Conservation (phyloP, 352 stramenopile genomes). For the Pythium insidiosum region DNA sequence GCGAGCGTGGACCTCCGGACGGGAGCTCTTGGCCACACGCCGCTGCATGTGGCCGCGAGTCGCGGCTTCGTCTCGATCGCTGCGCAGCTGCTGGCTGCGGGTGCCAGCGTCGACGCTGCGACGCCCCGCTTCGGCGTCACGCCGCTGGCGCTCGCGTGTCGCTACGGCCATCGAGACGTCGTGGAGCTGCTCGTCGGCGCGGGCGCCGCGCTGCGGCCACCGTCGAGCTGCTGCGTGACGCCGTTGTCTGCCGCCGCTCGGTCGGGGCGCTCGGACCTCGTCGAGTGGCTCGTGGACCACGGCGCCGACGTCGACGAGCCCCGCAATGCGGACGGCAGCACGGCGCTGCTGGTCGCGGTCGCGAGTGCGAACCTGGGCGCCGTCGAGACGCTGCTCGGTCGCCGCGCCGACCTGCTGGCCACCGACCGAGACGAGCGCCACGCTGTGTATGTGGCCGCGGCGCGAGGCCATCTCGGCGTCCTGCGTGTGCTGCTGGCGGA, state of each 20-base stretch:
- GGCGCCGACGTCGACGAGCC: slow-evolving; percentile 4
- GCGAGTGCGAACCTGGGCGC: slow-evolving; percentile 5
- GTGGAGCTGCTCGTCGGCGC: slow-evolving; percentile 41
- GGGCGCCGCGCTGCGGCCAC: slow-evolving; percentile 57
- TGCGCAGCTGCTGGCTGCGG: slow-evolving; percentile 43
- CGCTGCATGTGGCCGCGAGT: slow-evolving; percentile 9
- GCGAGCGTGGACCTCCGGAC: slow-evolving; percentile 6
- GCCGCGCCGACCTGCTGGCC: slow-evolving; percentile 4
- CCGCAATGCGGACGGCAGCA: slow-evolving; percentile 9
- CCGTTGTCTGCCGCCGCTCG: slow-evolving; percentile 83
- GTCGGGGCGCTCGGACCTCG: slow-evolving; percentile 15
- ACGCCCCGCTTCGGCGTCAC: slow-evolving; percentile 62
- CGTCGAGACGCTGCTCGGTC: slow-evolving; percentile 4
- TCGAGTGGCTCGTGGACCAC: slow-evolving; percentile 1
- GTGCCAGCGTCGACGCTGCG: slow-evolving; percentile 55
- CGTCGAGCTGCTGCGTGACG: slow-evolving; percentile 51
- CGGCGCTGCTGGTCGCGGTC: slow-evolving; percentile 11
- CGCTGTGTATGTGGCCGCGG: slow-evolving; percentile 3
- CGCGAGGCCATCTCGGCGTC: slow-evolving; percentile 5
- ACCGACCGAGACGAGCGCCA: slow-evolving; percentile 1
- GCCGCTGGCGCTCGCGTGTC: slow-evolving; percentile 65
- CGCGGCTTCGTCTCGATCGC: neutral
- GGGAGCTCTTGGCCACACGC: slow-evolving; percentile 1
- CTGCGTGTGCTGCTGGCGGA: slow-evolving; percentile 2
- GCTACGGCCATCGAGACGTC: slow-evolving; percentile 33